Conservation (phyloP, 2,329 filamentous ascomycete genomes). For the Colletotrichum sp. region DNA sequence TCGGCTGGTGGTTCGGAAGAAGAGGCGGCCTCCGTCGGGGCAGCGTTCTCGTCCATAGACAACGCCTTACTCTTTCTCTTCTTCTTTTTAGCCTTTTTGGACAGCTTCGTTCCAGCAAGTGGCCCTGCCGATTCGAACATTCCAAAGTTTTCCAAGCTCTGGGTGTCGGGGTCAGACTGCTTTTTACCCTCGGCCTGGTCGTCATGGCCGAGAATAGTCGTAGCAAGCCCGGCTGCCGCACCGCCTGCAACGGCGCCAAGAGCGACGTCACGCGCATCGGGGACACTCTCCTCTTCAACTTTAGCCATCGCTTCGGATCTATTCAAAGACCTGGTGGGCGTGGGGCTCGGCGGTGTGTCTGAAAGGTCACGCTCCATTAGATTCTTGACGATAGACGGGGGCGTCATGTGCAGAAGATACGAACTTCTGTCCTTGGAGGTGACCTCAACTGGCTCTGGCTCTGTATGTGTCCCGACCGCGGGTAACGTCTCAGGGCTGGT, state of each 20-base stretch:
- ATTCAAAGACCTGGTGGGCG: constrained; percentile 25
- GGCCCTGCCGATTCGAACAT: background rate
- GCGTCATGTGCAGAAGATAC: constrained; percentile 43
- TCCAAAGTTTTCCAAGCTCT: background rate
- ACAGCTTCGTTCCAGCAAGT: constrained; percentile 22
- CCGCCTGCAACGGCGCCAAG: background rate
- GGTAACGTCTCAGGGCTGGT: constrained; percentile 17
- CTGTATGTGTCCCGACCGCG: constrained; percentile 28
- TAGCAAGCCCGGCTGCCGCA: background rate
- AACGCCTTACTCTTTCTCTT: constrained; percentile 24
- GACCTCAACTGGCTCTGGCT: constrained; percentile 43
- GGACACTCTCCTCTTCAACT: constrained; percentile 28
- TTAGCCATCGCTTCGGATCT: constrained; percentile 22
- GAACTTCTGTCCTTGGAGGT: constrained; percentile 48
- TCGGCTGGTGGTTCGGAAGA: background rate
- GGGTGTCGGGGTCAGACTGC: background rate
- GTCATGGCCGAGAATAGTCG: background rate
- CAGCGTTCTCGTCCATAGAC: background rate
- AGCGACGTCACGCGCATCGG: background rate
- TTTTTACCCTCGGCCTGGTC: background rate
- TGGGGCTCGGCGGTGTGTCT: constrained; percentile 27
- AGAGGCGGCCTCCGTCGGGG: background rate
- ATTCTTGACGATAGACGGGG: constrained; percentile 35
- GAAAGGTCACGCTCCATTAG: constrained; percentile 24
- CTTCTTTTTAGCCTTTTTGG: constrained; percentile 37